Conservation (phyloP, 2,329 filamentous ascomycete species). For the Didymella segeticola region DNA sequence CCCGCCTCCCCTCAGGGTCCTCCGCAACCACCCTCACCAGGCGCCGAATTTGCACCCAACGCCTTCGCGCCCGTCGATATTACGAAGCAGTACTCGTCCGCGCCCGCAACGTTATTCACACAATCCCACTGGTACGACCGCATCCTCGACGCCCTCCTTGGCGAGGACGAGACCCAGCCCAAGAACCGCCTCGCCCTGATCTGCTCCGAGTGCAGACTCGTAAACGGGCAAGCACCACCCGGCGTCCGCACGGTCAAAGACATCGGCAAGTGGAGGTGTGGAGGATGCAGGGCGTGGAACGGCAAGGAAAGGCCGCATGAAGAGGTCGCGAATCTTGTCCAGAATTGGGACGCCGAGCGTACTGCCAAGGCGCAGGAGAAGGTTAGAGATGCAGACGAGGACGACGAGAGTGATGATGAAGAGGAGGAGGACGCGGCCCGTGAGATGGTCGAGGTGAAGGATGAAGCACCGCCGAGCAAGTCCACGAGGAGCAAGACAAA, state of each 20-base stretch:
- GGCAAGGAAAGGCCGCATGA: slow-evolving; percentile 78
- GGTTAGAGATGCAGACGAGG: slow-evolving; percentile 32
- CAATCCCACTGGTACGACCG: slow-evolving; percentile 88
- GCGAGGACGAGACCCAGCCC: slow-evolving; percentile 90
- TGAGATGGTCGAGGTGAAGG: slow-evolving; percentile 12
- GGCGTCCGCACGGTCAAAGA: slow-evolving; percentile 80
- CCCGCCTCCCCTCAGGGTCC: slow-evolving; percentile 28
- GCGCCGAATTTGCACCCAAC: slow-evolving; percentile 77
- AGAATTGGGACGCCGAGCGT: slow-evolving; percentile 61
- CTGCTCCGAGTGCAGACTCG: slow-evolving; percentile 79
- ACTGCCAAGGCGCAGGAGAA: slow-evolving; percentile 35
- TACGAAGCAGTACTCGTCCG: slow-evolving; percentile 40
- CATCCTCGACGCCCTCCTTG: slow-evolving; percentile 87
- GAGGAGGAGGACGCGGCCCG: slow-evolving; percentile 25
- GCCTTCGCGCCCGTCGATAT: slow-evolving; percentile 58
- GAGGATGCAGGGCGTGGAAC: slow-evolving; percentile 81
- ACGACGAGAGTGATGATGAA: slow-evolving; percentile 29
- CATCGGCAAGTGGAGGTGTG: slow-evolving; percentile 86
- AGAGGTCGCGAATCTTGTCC: slow-evolving; percentile 56
- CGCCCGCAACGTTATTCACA: slow-evolving; percentile 47
- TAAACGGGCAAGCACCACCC: slow-evolving; percentile 95
- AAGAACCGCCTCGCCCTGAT: slow-evolving; percentile 92
- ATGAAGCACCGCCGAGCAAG: slow-evolving; percentile 38
- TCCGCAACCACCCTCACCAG: slow-evolving; percentile 32
- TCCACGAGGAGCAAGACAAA: slow-evolving; percentile 53